Conservation (phyloP, 306 rosid genomes). For the Quercus gilva region DNA sequence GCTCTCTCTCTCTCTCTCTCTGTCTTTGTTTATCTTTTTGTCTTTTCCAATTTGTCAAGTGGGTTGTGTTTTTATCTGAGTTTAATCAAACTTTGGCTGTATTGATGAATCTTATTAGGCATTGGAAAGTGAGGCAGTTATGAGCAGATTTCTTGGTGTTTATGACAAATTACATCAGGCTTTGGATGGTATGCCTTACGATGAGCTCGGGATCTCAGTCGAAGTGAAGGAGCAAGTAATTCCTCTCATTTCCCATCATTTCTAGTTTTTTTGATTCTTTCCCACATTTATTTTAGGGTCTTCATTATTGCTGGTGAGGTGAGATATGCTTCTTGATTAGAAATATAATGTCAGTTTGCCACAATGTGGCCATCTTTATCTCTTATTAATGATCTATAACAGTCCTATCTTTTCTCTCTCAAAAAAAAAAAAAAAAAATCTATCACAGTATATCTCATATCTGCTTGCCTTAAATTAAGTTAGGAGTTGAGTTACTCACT, state of each 20-base stretch:
- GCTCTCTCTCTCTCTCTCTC: neutral
- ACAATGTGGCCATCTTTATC: neutral
- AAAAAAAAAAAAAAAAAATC: no score
- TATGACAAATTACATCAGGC: conserved; percentile 61
- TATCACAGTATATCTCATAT: no score
- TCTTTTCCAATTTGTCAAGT: neutral
- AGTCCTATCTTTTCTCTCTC: no score
- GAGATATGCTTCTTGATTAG: neutral
- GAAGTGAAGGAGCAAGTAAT: conserved; percentile 77
- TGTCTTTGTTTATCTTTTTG: neutral
- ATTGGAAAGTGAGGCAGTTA: conserved; percentile 65
- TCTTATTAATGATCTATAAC: neutral
- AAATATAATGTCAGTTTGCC: neutral
- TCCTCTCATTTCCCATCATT: neutral
- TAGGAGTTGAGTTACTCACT: neutral
- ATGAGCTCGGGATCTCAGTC: conserved; percentile 64
- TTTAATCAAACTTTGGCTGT: neutral
- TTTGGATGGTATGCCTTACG: conserved; percentile 52
- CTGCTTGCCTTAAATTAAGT: neutral
- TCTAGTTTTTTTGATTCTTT: neutral
- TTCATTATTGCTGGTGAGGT: neutral
- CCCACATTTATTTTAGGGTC: neutral
- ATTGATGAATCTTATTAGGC: conserved; percentile 38
- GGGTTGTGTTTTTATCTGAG: neutral
- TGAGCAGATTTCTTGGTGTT: conserved; percentile 58